Percentiles rank a stretch among this genome's conserved stretches.
phyloP scores from a whole-genome alignment of 2,329 filamentous ascomycete genomes.

The Emergomyces africanus region DNA sequence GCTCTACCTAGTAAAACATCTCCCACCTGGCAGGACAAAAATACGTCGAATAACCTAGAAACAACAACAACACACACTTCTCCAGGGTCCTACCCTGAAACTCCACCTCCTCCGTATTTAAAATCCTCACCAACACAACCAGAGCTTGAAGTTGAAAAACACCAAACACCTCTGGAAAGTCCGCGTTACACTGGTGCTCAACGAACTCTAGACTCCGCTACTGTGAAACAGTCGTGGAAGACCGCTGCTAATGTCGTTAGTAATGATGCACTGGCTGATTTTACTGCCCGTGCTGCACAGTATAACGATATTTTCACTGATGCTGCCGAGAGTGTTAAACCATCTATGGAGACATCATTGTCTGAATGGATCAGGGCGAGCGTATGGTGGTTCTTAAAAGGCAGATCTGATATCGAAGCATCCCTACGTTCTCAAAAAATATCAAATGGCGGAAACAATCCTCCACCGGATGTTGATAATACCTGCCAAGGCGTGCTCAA shows the following conservation, averaged over 20 bases:
- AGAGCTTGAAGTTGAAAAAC: conserved; percentile 7
- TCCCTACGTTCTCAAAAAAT: conserved; percentile 55
- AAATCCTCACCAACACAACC: conserved; percentile 5
- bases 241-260: conserved; percentile 33
- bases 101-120: conserved; percentile 6
- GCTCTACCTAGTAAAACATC: conserved; percentile 6
- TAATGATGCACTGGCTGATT: conserved; percentile 56
- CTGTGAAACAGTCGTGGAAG: conserved; percentile 23
- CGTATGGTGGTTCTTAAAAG: conserved; percentile 83
- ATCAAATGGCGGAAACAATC: conserved; percentile 40
- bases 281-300: conserved; percentile 57
- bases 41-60: not conserved
- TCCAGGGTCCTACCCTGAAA: not conserved
- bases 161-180: not conserved
- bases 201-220: not conserved
- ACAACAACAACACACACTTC: not conserved
- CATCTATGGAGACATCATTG: conserved; percentile 49
- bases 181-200: not conserved
- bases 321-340: conserved; percentile 60
- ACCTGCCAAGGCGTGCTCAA: conserved; percentile 70
- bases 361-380: conserved; percentile 59
- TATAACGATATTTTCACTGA: conserved; percentile 64
- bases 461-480: conserved; percentile 28
- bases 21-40: not conserved
- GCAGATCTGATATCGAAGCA: conserved; percentile 60